Evolutionary conservation across 1,139 yeast species (phyloP), one percentile per base, ranked within the genome.

Genomic region (Lizanozyma gosingica): DNA sequence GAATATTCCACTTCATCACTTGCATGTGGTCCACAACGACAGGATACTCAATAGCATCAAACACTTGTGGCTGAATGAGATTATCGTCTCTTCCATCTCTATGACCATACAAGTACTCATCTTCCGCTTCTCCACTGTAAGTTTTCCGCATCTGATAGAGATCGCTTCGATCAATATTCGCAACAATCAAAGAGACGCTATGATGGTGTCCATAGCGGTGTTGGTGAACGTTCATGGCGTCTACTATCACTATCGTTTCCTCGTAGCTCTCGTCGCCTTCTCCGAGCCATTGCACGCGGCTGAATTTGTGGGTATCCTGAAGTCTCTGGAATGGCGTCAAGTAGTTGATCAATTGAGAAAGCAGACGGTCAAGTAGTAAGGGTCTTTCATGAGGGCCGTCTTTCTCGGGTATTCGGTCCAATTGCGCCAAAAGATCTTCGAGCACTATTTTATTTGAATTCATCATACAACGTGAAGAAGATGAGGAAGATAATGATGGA

Each of bases 271-370:
- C 47, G n/a, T 39, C 41, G 2, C 34, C 29, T 33, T 52, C 52
- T 29, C 48, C 53, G 4, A 67, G 51, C 67, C 69, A 64, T 3
- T 64, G 48, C 15, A 64, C 54, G 44, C 63, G 63, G 22, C 61
- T 63, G 46, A 69, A 62, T 39, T 62, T 59, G 14, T 68, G 71
- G 14, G 49, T 48, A 37, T 54, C 55, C 46, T 66, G 65, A 39
- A 70, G 54, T 27, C 50, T 52, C 53, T 58, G 61, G 44, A 70
- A 68, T 14, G 68, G 63, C 14, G 71, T 59, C 40, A 70, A 52
- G 43, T 50, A 59, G 50, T 70, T 67, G 42, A 70, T 52, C 3
- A 64, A 44, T 17, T 62, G 55, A 18, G 71, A 62, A 18, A 68
- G 45, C 15, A 48, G 43, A 15, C 56, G 57, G 41, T 68, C 69